Evolutionary conservation across 129 eudicot genomes (phyloP).

Genomic region (Apium graveolens): DNA sequence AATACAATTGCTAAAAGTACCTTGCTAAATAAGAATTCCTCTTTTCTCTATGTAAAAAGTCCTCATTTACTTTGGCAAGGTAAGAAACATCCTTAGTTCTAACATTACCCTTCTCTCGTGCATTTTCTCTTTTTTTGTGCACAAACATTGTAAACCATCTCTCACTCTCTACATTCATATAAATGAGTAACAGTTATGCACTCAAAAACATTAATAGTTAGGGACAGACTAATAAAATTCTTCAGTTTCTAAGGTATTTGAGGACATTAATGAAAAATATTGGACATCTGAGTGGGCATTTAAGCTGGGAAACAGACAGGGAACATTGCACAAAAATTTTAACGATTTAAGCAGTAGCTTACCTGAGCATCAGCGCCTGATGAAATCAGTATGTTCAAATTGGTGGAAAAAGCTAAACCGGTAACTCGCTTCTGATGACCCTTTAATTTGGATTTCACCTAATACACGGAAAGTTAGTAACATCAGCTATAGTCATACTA

Average conservation of each 20-base stretch:
- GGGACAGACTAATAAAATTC: neutral
- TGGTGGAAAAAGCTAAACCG: constrained; percentile 82
- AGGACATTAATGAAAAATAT: neutral
- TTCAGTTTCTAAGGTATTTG: neutral
- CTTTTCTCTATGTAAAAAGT: neutral
- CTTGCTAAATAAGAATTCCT: neutral
- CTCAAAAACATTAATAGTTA: neutral
- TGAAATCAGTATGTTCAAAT: constrained; percentile 67
- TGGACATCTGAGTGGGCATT: neutral
- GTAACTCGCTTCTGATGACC: constrained; percentile 87
- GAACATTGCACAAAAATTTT: neutral
- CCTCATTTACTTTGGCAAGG: too few relatives aligned
- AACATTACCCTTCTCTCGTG: too few relatives aligned
- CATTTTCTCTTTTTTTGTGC: too few relatives aligned
- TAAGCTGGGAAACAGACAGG: neutral
- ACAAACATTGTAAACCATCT: too few relatives aligned
- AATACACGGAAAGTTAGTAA: neutral
- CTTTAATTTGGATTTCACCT: constrained; percentile 85
- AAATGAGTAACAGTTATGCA: neutral
- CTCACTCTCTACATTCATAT: too few relatives aligned
- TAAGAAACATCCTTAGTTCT: neutral
- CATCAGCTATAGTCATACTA: constrained; percentile 8
- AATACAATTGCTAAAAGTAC: neutral
- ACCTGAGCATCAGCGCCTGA: constrained; percentile 97
- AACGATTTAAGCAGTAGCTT: constrained; percentile 12